Percentiles rank a stretch among this genome's conserved stretches.
Conservation (phyloP, 352 stramenopile species). For the Globisporangium polare region DNA sequence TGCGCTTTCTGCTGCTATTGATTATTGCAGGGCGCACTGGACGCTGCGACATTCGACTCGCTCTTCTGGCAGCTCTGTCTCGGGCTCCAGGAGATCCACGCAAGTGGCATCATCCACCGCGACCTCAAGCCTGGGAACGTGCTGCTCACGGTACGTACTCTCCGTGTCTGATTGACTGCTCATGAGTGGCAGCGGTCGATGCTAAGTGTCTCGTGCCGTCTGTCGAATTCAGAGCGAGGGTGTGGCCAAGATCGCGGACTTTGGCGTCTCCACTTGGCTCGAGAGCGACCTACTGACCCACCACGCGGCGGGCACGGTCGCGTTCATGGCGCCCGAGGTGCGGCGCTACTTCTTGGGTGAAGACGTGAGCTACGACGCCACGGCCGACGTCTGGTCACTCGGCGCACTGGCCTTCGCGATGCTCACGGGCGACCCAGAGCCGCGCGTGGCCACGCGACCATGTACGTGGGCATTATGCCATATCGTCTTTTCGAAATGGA, state of each 20-base stretch:
- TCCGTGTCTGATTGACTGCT: neutral
- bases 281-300: slow-evolving; percentile 70
- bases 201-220: neutral
- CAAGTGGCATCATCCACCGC: slow-evolving; percentile 60
- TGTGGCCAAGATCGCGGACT: slow-evolving; percentile 73
- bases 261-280: slow-evolving; percentile 78
- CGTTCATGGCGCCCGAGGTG: slow-evolving; percentile 82
- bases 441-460: slow-evolving; percentile 58
- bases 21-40: slow-evolving; percentile 31
- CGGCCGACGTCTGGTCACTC: slow-evolving; percentile 78
- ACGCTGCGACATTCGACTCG: slow-evolving; percentile 39
- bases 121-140: slow-evolving; percentile 81
- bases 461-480: slow-evolving; percentile 22
- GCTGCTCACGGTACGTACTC: slow-evolving; percentile 49
- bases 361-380: slow-evolving; percentile 59
- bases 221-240: slow-evolving; percentile 44
- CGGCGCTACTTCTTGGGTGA: slow-evolving; percentile 69
- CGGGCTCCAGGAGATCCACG: slow-evolving; percentile 64
- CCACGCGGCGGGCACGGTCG: slow-evolving; percentile 68
- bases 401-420: slow-evolving; percentile 71
- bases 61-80: slow-evolving; percentile 71
- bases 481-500: neutral
- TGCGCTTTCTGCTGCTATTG: neutral
- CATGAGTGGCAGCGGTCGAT: neutral
- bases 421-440: slow-evolving; percentile 60